These are phyloP conservation scores for Colletotrichum melonis DNA, from an alignment of 2,329 filamentous ascomycete species.

Conservation along the genomic window DNA sequence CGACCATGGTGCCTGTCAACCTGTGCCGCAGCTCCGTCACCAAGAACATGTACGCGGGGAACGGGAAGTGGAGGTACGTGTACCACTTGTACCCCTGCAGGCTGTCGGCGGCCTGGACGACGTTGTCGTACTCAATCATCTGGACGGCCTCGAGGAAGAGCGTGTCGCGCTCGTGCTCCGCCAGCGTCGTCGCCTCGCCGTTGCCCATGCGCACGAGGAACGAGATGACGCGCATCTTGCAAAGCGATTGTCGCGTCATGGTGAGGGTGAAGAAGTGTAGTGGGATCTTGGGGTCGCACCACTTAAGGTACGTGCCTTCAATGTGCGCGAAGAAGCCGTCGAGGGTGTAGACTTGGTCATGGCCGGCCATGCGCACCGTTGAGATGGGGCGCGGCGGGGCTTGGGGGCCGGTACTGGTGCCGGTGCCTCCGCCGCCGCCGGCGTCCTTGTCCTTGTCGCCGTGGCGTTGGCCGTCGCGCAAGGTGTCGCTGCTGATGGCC, in stretches of 20 bases:
- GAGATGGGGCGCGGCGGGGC: slow-evolving; percentile 45
- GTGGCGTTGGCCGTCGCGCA: slow-evolving; percentile 46
- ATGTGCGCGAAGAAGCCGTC: slow-evolving; percentile 66
- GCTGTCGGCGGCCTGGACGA: slow-evolving; percentile 62
- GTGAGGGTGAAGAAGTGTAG: slow-evolving; percentile 69
- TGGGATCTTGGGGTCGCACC: slow-evolving; percentile 69
- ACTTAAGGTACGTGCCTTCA: slow-evolving; percentile 65
- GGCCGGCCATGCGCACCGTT: slow-evolving; percentile 59
- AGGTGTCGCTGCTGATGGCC: slow-evolving; percentile 60
- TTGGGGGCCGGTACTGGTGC: slow-evolving; percentile 37
- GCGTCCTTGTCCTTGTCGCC: slow-evolving; percentile 42
- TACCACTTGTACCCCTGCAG: slow-evolving; percentile 69
- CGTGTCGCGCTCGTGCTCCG: slow-evolving; percentile 60
- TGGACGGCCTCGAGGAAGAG: slow-evolving; percentile 66
- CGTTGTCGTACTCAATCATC: slow-evolving; percentile 70
- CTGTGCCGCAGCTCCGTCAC: slow-evolving; percentile 65
- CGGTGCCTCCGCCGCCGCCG: slow-evolving; percentile 2
- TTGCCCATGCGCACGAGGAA: slow-evolving; percentile 63
- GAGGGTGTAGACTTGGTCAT: slow-evolving; percentile 60
- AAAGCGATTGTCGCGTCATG: slow-evolving; percentile 66
- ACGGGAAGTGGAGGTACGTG: slow-evolving; percentile 68
- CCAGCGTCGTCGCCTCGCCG: slow-evolving; percentile 50
- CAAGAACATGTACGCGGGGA: slow-evolving; percentile 71
- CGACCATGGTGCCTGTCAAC: slow-evolving; percentile 64
- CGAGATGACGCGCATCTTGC: slow-evolving; percentile 66